A percentile compares a stretch with the other conserved stretches of the same genome.
phyloP scores from a whole-genome alignment of 805 yeast genomes.

The Jamesozyma gamospora region DNA sequence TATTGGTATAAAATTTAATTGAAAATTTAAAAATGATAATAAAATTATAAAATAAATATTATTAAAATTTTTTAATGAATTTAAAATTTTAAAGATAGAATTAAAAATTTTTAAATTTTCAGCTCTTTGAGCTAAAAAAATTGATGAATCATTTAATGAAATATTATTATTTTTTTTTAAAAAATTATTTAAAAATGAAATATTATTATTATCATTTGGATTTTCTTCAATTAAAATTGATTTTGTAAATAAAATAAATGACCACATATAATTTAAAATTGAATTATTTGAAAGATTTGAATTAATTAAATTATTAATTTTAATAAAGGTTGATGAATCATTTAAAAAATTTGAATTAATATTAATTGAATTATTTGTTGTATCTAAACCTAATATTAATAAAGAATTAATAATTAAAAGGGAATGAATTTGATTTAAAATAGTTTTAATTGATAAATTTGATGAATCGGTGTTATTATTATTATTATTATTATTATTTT shows the following conservation, averaged over 20 bases:
- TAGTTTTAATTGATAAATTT: too few species aligned
- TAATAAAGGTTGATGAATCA: constrained; percentile 31
- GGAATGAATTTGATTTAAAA: constrained; percentile 3
- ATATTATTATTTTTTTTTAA: constrained; percentile 1
- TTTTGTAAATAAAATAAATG: constrained; percentile 47
- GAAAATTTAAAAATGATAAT: constrained; percentile 28
- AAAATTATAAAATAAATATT: constrained; percentile 37
- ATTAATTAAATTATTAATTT: constrained; percentile 30
- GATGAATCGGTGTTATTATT: too few species aligned
- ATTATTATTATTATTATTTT: too few species aligned
- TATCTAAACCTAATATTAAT: constrained; percentile 47
- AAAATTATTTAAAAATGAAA: constrained; percentile 2
- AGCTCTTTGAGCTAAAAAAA: constrained; percentile 31
- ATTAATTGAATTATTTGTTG: constrained; percentile 35
- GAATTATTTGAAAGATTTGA: constrained; percentile 29
- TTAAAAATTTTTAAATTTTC: constrained; percentile 37
- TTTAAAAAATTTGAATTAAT: constrained; percentile 31
- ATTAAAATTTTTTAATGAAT: constrained; percentile 38
- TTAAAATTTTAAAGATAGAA: constrained; percentile 34
- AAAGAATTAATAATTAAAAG: constrained; percentile 32
- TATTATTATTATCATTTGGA: constrained; percentile 13
- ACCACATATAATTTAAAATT: constrained; percentile 55
- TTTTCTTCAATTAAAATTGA: constrained; percentile 35
- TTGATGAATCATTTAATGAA: constrained; percentile 5
- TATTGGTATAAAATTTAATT: constrained; percentile 39